Conservation (phyloP, 2,329 filamentous ascomycete species). For the Aspergillus candidus region DNA sequence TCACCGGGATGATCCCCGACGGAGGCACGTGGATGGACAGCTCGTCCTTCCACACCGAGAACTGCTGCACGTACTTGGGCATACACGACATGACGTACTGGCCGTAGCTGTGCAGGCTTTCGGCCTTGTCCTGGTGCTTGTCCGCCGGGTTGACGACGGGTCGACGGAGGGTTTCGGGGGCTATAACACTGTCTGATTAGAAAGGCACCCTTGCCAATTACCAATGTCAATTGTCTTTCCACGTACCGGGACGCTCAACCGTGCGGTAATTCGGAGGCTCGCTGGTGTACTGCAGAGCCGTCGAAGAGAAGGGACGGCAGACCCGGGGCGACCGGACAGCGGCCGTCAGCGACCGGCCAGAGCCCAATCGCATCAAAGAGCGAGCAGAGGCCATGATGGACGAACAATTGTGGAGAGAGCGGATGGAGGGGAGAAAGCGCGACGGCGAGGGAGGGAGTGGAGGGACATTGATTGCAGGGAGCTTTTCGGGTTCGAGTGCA, state of each 20-base stretch:
- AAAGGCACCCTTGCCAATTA: conserved; percentile 1
- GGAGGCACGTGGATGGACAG: conserved; percentile 90
- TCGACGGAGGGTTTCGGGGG: conserved; percentile 60
- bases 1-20: conserved; percentile 79
- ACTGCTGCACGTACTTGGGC: conserved; percentile 98
- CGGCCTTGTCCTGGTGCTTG: conserved; percentile 81
- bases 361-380: conserved; percentile 39
- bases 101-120: conserved; percentile 87
- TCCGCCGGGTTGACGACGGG: conserved; percentile 87
- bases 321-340: conserved; percentile 30
- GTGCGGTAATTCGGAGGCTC: conserved; percentile 62
- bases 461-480: conserved; percentile 17
- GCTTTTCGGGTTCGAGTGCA: conserved; percentile 19
- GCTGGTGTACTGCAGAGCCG: conserved; percentile 44
- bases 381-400: conserved; percentile 42
- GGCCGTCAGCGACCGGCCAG: conserved; percentile 34
- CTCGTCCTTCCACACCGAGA: conserved; percentile 99
- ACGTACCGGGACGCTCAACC: conserved; percentile 48
- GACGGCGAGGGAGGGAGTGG: conserved; percentile 16
- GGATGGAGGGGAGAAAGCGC: conserved; percentile 8
- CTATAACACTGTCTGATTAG: conserved; percentile 24
- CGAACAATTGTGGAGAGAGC: conserved; percentile 24
- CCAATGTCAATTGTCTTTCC: conserved; percentile 8
- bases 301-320: conserved; percentile 35
- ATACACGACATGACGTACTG: conserved; percentile 94